Base-by-base conservation (phyloP, 2,329 filamentous ascomycete species). In the Diaporthe humulicola region DNA sequence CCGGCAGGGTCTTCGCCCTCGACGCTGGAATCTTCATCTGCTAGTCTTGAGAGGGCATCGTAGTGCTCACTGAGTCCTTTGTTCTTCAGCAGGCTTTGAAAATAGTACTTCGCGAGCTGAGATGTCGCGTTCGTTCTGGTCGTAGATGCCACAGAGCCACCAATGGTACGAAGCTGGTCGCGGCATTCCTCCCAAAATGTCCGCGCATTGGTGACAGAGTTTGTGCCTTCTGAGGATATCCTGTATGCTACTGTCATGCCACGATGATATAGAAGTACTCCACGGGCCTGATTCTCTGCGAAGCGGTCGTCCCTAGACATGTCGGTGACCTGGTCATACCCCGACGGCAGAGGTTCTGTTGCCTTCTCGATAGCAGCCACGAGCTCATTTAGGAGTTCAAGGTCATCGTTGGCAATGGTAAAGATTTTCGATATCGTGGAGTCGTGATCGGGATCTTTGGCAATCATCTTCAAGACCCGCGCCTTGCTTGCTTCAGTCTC, bases 101-200 rank as follows among this genome's bases (percentile, higher is more conserved):
- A 80, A 45, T 80, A 79, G 48, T 78, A 75, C 28, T 76, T 76
- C 22, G 77, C 73, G 6, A 79, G 73, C 2, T 77, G 77, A 19
- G 69, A 61, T 12, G 73, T 77, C 15, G 77, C 78, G 28, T 71
- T 60, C 42, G 8, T 38, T n/a, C 33, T 40, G 8, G 42, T 48
- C 2, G 10, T 56, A 9, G 33, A 77, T 50, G 77, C 76, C 38
- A 78, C 77, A 8, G 8, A n/a, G 6, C 78, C 78, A 54, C 78
- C 78, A 22, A 78, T 50, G 19, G 73, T 66, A 30, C 52, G 71
- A 48, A 79, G 77, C 28, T 74, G n/a, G 0, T 77, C 75, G 48
- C 76, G 71, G 42, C 76, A 71, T 40, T 79, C 75, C 28, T 58
- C 71, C 78, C 78, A 79, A 38, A 79, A 54, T 15, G 30, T 28